Conservation (phyloP, 73 alveolate species). For the Paraurostyla sp. region DNA sequence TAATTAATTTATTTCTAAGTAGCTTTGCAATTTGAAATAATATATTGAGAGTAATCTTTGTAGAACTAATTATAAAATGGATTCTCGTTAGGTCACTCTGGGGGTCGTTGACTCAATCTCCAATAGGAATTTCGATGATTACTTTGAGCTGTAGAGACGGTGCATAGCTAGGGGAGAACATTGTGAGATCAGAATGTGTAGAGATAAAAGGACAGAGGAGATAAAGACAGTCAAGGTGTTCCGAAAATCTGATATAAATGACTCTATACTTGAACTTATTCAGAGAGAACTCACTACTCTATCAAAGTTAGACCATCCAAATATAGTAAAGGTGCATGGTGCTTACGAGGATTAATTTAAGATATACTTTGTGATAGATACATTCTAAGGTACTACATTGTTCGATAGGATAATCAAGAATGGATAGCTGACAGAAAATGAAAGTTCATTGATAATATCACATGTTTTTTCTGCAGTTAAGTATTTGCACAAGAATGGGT, state of each 20-base stretch:
- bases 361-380: conserved; percentile 25
- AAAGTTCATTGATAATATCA: conserved; percentile 30
- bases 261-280: neutral
- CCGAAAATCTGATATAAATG: conserved; percentile 40
- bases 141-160: neutral
- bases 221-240: conserved; percentile 31
- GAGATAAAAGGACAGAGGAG: conserved; percentile 45
- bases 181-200: conserved; percentile 33
- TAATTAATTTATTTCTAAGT: too few species aligned
- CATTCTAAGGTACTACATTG: conserved; percentile 24
- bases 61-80: neutral
- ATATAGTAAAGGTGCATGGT: conserved; percentile 39
- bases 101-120: conserved; percentile 16
- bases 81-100: conserved; percentile 1
- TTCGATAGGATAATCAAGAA: conserved; percentile 40
- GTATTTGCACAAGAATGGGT: conserved; percentile 46
- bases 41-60: too few species aligned
- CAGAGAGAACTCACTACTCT: conserved; percentile 10
- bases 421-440: conserved; percentile 27
- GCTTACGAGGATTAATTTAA: conserved; percentile 45
- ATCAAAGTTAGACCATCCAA: conserved; percentile 51
- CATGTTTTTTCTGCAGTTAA: conserved; percentile 28
- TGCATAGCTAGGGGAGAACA: conserved; percentile 41
- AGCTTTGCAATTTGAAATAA: too few species aligned
- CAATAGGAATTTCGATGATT: conserved; percentile 18